phyloP scores from a whole-genome alignment of 2,329 filamentous ascomycete species.

The Aspergillus tanneri region DNA sequence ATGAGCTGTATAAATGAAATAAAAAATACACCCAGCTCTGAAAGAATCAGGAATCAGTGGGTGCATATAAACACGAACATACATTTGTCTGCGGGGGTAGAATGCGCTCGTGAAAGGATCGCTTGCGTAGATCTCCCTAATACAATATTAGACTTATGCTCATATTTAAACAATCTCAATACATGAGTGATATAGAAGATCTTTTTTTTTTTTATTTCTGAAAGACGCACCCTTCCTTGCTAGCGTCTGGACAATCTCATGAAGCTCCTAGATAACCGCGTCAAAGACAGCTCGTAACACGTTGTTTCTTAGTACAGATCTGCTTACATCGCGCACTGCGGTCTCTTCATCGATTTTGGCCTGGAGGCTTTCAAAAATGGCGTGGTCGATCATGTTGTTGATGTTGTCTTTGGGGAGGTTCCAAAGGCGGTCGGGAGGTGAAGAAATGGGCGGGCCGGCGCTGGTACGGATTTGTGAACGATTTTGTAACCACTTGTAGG shows the following conservation, averaged over 20 bases:
- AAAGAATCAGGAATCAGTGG: too few species aligned
- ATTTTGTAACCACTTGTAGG: too few species aligned
- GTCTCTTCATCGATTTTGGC: constrained; percentile 85
- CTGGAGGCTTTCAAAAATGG: constrained; percentile 85
- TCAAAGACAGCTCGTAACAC: neutral
- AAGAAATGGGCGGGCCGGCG: too few species aligned
- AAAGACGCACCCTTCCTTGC: constrained; percentile 65
- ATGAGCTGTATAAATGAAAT: too few species aligned
- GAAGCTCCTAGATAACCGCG: constrained; percentile 61
- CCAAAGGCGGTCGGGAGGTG: too few species aligned
- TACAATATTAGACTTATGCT: neutral
- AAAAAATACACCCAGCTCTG: too few species aligned
- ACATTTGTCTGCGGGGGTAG: constrained; percentile 69
- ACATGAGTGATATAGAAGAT: too few species aligned
- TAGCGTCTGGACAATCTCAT: constrained; percentile 75
- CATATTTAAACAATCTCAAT: neutral
- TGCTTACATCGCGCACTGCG: constrained; percentile 68
- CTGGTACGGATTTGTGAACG: too few species aligned
- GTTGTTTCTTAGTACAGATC: constrained; percentile 15
- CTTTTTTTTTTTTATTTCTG: too few species aligned
- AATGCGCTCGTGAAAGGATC: constrained; percentile 83
- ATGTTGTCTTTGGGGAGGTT: too few species aligned
- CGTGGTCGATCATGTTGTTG: constrained; percentile 67
- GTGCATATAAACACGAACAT: too few species aligned
- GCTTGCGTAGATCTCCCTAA: constrained; percentile 74